phyloP scores from a whole-genome alignment of 108 stramenopile genomes.

The Aurantiochytrium sp. region DNA sequence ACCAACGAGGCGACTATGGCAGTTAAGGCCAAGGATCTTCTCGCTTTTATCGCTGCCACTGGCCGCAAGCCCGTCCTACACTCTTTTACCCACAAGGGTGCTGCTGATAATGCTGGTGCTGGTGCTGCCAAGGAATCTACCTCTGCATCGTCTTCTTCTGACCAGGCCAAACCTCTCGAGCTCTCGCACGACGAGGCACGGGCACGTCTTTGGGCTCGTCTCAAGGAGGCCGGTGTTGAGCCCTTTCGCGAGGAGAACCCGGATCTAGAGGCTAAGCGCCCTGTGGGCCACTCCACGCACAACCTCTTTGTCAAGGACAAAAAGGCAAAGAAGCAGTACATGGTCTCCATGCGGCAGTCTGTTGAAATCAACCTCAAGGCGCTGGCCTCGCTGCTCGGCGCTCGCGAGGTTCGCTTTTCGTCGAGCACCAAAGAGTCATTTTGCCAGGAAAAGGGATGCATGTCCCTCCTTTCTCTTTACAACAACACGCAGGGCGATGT shows the following conservation, averaged over 20 bases:
- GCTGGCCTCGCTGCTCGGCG: neutral
- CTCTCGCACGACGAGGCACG: neutral
- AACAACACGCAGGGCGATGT: neutral
- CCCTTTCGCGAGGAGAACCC: neutral
- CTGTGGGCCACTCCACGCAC: slow-evolving; percentile 11
- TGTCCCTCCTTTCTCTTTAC: neutral
- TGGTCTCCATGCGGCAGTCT: neutral
- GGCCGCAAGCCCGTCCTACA: neutral
- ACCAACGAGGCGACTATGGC: slow-evolving; percentile 21
- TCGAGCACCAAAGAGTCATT: neutral
- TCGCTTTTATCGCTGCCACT: neutral
- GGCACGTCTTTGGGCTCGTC: neutral
- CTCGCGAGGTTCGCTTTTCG: neutral
- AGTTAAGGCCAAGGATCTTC: neutral
- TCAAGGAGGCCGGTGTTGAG: neutral
- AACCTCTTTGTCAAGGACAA: slow-evolving; percentile 19
- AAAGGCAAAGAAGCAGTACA: slow-evolving; percentile 1
- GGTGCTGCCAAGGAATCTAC: neutral
- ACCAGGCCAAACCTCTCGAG: neutral
- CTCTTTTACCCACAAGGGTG: neutral
- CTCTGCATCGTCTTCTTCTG: neutral
- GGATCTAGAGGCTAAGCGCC: neutral
- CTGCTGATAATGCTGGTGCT: neutral
- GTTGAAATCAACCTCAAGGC: neutral
- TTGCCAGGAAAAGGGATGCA: slow-evolving; percentile 18